These are phyloP conservation scores for Monilinia laxa DNA, from an alignment of 2,329 filamentous ascomycete species.

Conservation along the genomic window DNA sequence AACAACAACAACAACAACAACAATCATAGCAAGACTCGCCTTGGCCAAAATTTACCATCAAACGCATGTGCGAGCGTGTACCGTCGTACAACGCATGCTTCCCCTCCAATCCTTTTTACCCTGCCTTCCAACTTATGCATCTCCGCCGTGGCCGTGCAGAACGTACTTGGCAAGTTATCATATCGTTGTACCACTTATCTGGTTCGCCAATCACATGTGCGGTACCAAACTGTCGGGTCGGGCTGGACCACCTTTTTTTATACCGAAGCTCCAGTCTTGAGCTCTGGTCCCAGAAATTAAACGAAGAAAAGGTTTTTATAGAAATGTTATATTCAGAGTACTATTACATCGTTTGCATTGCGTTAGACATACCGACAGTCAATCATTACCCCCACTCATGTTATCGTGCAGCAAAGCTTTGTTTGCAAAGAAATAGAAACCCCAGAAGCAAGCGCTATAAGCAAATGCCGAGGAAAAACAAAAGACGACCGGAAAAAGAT, in stretches of 20 bases:
- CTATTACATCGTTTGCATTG: slow-evolving; percentile 19
- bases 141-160: not conserved
- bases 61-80: not conserved
- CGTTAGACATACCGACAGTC: slow-evolving; percentile 3
- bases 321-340: slow-evolving; percentile 7
- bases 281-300: not conserved
- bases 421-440: not conserved
- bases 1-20: not conserved
- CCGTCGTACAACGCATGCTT: not conserved
- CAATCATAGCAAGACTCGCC: no score
- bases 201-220: not conserved
- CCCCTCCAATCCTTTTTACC: not conserved
- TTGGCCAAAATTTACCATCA: no score
- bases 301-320: not conserved
- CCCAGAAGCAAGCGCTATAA: slow-evolving; percentile 10
- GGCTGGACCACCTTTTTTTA: not conserved
- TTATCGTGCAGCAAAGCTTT: slow-evolving; percentile 4
- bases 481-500: slow-evolving; percentile 1
- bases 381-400: slow-evolving; percentile 14
- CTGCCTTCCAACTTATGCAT: not conserved
- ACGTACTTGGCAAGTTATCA: not conserved
- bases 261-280: not conserved
- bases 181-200: not conserved
- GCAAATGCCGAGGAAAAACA: slow-evolving; percentile 9
- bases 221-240: slow-evolving; percentile 7